Percentiles rank a stretch among this genome's conserved stretches.
Conservation (phyloP, 805 yeast species). For the Myxozyma vanderwaltii region DNA sequence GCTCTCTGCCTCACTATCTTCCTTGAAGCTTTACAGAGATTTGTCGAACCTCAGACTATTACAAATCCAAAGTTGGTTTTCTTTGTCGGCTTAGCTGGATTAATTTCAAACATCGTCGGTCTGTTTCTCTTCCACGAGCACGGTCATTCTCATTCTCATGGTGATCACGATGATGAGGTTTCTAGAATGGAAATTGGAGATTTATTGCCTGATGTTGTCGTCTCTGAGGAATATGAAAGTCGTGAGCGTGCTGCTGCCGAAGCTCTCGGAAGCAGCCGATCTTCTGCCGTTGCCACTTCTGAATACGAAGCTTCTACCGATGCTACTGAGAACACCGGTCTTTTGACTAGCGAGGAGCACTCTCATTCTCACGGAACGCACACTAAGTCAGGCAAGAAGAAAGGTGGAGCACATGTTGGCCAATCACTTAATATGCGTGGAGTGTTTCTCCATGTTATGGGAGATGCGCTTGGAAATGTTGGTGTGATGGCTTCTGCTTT, state of each 20-base stretch:
- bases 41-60: slow-evolving; percentile 76
- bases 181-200: slow-evolving; percentile 31
- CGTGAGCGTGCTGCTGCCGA: slow-evolving; percentile 23
- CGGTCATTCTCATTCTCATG: slow-evolving; percentile 62
- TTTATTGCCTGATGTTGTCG: slow-evolving; percentile 29
- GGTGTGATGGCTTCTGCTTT: slow-evolving; percentile 91
- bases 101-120: slow-evolving; percentile 80
- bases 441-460: slow-evolving; percentile 90
- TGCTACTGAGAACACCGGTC: slow-evolving; percentile 44
- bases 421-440: slow-evolving; percentile 96
- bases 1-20: slow-evolving; percentile 91
- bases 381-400: slow-evolving; percentile 19
- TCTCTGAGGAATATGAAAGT: slow-evolving; percentile 8
- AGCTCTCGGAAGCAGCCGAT: neutral
- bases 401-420: slow-evolving; percentile 35
- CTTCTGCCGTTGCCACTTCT: neutral
- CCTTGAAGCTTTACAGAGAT: slow-evolving; percentile 89
- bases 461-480: slow-evolving; percentile 93
- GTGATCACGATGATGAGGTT: slow-evolving; percentile 39
- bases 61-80: slow-evolving; percentile 81
- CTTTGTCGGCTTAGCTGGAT: slow-evolving; percentile 80
- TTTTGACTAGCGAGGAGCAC: slow-evolving; percentile 35
- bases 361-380: neutral
- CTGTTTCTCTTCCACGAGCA: slow-evolving; percentile 86
- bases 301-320: slow-evolving; percentile 38